Evolutionary conservation across 148 eudicot genomes (phyloP).

Genomic region (Polygonum aviculare): DNA sequence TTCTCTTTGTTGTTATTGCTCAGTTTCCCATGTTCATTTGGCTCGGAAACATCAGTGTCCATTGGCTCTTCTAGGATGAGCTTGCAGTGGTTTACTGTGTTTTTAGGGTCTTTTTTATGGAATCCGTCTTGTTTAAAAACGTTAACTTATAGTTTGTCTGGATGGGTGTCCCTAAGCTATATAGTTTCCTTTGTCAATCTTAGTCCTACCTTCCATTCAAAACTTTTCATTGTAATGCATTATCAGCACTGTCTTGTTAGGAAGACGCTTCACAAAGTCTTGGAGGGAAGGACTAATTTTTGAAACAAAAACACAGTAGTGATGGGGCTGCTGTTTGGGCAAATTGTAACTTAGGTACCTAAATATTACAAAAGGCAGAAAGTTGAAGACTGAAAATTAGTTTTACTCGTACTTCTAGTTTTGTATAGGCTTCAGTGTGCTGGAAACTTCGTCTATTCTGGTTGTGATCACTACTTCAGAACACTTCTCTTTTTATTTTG

Average conservation of each 20-base stretch:
- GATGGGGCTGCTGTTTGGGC: background rate
- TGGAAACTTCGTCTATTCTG: background rate
- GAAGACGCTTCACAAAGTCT: too few species aligned
- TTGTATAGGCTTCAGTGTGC: background rate
- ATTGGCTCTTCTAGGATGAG: conserved; percentile 46
- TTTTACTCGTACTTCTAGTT: background rate
- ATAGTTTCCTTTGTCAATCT: too few species aligned
- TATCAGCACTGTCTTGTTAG: too few species aligned
- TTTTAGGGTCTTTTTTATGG: background rate
- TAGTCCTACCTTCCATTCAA: too few species aligned
- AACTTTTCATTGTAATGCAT: too few species aligned
- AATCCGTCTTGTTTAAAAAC: background rate
- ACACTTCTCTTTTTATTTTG: too few species aligned
- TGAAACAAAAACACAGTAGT: background rate
- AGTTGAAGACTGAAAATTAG: background rate
- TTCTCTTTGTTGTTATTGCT: conserved; percentile 64
- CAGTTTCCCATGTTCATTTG: conserved; percentile 71
- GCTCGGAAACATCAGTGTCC: conserved; percentile 60
- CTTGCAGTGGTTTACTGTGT: background rate
- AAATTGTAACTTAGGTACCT: background rate
- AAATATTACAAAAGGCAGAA: background rate
- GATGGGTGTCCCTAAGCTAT: too few species aligned
- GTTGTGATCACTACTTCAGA: background rate
- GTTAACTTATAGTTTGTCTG: background rate
- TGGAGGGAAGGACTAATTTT: too few species aligned